Conservation (phyloP, 768 basidiomycete species). For the Dioszegia aurantiaca region DNA sequence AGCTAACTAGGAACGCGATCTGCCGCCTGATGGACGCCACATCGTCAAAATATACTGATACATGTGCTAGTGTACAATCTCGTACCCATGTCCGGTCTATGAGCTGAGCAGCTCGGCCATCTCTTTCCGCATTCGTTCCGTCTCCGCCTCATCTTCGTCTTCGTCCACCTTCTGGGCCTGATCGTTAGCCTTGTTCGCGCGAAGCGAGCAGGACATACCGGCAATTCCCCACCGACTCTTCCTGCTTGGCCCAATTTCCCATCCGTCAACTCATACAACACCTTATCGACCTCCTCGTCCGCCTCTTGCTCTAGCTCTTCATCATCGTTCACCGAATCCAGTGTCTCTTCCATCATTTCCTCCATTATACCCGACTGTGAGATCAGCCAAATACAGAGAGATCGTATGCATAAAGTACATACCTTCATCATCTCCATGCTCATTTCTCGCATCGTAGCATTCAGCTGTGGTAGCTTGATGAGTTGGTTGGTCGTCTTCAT, state of each 20-base stretch:
- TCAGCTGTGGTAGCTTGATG: conserved; percentile 86
- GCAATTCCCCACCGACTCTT: conserved; percentile 66
- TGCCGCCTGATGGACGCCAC: too few relatives aligned
- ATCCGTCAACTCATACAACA: conserved; percentile 89
- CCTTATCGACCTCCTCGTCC: conserved; percentile 94
- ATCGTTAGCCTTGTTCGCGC: conserved; percentile 6
- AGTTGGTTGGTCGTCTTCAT: conserved; percentile 97
- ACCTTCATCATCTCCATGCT: conserved; percentile 99
- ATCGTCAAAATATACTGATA: conserved; percentile 3
- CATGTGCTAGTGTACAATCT: neutral
- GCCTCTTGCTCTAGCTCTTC: conserved; percentile 95
- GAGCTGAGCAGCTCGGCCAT: conserved; percentile 78
- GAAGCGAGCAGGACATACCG: conserved; percentile 59
- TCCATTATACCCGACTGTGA: conserved; percentile 92
- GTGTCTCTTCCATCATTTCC: conserved; percentile 93
- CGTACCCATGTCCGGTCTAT: conserved; percentile 34
- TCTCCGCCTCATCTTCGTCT: conserved; percentile 77
- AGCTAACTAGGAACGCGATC: too few relatives aligned
- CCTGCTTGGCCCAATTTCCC: conserved; percentile 90
- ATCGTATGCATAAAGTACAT: conserved; percentile 23
- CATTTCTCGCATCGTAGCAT: conserved; percentile 92
- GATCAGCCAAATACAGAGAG: neutral
- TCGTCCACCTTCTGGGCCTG: conserved; percentile 57
- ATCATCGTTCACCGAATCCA: conserved; percentile 80
- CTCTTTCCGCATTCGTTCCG: conserved; percentile 87